A percentile compares a stretch with the other conserved stretches of the same genome.
phyloP scores from a whole-genome alignment of 1,284 basidiomycete genomes.

The Boletus mariae region DNA sequence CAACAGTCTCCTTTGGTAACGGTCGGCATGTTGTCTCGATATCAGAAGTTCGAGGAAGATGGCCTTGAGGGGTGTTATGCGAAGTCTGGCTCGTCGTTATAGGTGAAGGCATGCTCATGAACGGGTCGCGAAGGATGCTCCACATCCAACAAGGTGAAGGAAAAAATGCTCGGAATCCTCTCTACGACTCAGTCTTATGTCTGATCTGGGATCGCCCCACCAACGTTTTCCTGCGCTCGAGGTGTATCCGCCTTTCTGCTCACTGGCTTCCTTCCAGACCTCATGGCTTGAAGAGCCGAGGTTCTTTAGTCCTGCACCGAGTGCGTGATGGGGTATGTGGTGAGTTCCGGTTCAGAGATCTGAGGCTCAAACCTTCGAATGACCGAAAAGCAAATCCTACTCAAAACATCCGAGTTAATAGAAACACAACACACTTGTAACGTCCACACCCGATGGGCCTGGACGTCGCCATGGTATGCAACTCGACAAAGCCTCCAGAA shows the following conservation, averaged over 20 bases:
- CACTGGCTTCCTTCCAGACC: constrained; percentile 3
- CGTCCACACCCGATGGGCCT: constrained; percentile 15
- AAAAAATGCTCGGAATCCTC: constrained; percentile 5
- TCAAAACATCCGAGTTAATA: constrained; percentile 19
- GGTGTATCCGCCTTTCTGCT: constrained; percentile 18
- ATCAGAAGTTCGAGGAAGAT: constrained; percentile 1
- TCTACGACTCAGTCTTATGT: constrained; percentile 22
- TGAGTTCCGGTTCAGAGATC: background rate
- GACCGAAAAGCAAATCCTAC: constrained; percentile 19
- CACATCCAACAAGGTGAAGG: constrained; percentile 3
- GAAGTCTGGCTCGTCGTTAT: background rate
- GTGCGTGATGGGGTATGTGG: background rate
- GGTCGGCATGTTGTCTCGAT: constrained; percentile 2
- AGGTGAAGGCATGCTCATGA: constrained; percentile 13
- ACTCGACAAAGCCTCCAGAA: background rate
- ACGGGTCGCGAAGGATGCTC: constrained; percentile 2
- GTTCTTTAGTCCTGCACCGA: constrained; percentile 3
- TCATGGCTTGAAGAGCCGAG: background rate
- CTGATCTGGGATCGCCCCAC: background rate
- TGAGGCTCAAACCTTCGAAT: constrained; percentile 14
- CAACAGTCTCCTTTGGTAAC: constrained; percentile 1
- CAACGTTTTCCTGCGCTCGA: constrained; percentile 12
- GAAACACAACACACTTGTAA: background rate
- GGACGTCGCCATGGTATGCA: background rate
- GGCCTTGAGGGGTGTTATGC: background rate